These are phyloP conservation scores for Neocallimastix lanati DNA, from an alignment of 192 early-diverging fungal species.

Conservation along the genomic window DNA sequence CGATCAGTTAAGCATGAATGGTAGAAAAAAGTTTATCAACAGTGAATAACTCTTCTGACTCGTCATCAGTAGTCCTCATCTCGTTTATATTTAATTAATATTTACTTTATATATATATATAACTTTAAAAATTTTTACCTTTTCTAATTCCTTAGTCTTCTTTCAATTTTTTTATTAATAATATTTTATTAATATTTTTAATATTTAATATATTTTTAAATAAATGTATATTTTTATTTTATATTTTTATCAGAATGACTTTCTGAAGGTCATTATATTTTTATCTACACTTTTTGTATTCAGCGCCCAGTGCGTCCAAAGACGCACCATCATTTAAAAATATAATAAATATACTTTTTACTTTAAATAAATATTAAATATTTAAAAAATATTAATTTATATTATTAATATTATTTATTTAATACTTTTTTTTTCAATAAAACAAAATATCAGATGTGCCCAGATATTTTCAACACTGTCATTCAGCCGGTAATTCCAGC, in stretches of 20 bases:
- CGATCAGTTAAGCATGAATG: background rate
- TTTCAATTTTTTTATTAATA: too few relatives aligned
- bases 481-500: background rate
- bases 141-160: too few relatives aligned
- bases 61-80: background rate
- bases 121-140: too few relatives aligned
- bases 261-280: background rate
- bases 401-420: too few relatives aligned
- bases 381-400: too few relatives aligned
- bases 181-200: too few relatives aligned
- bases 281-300: background rate
- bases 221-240: background rate
- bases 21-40: background rate
- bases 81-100: background rate
- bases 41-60: background rate
- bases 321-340: background rate
- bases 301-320: background rate
- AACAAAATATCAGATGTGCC: background rate
- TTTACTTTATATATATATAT: too few relatives aligned
- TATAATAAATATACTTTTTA: background rate
- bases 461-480: background rate
- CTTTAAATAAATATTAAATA: too few relatives aligned
- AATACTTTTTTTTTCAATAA: background rate
- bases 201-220: too few relatives aligned
- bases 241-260: background rate